Conservation (phyloP, 2,329 filamentous ascomycete genomes). For the Myriosclerotinia duriaeana region DNA sequence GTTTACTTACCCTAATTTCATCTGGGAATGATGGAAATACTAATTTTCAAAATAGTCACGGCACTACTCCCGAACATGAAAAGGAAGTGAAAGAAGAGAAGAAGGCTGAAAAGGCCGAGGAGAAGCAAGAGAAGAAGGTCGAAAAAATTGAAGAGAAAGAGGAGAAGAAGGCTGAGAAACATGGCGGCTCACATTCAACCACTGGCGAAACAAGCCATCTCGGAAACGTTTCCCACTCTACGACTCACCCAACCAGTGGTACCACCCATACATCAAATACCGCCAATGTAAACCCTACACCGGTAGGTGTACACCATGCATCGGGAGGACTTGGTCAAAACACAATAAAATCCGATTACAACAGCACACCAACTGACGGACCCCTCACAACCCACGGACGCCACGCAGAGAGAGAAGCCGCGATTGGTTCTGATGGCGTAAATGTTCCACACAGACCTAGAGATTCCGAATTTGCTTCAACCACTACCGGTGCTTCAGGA, state of each 20-base stretch:
- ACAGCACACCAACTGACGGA: neutral
- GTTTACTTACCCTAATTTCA: conserved; percentile 6
- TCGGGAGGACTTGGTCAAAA: conserved; percentile 14
- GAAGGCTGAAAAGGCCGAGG: neutral
- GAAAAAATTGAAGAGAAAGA: conserved; percentile 6
- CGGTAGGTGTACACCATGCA: neutral
- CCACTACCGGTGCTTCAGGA: conserved; percentile 8
- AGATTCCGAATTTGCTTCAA: conserved; percentile 15
- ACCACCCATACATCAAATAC: conserved; percentile 25
- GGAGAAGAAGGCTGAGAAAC: conserved; percentile 18
- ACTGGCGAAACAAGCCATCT: conserved; percentile 28
- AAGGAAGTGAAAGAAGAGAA: conserved; percentile 11
- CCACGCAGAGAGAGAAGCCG: conserved; percentile 22
- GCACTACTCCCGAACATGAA: conserved; percentile 13
- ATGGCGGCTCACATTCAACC: conserved; percentile 3
- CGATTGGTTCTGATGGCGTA: conserved; percentile 23
- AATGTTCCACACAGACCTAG: neutral
- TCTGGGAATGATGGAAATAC: neutral
- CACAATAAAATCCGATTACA: conserved; percentile 4
- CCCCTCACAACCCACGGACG: conserved; percentile 18
- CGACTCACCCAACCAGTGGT: conserved; percentile 27
- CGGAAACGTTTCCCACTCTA: conserved; percentile 13
- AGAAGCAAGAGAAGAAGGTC: conserved; percentile 4
- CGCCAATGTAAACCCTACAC: conserved; percentile 6
- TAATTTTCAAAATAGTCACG: conserved; percentile 18